phyloP scores from a whole-genome alignment of 2,329 filamentous ascomycete species.

The Cladosporium phlei region DNA sequence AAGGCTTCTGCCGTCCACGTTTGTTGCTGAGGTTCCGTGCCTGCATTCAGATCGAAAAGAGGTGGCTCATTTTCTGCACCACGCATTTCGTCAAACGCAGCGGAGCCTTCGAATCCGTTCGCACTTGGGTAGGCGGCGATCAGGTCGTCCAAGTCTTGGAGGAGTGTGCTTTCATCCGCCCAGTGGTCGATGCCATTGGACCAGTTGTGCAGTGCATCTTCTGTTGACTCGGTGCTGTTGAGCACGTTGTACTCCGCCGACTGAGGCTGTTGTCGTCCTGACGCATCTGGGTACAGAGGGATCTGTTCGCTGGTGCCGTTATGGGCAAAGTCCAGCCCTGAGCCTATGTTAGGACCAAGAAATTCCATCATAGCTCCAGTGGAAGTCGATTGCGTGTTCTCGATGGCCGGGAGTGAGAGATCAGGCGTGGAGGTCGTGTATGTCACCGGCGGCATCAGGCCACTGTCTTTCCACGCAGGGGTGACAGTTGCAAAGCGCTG shows the following conservation, averaged over 20 bases:
- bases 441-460: slow-evolving; percentile 25
- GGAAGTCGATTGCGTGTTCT: slow-evolving; percentile 13
- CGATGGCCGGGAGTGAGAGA: slow-evolving; percentile 15
- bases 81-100: neutral
- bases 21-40: neutral
- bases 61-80: neutral
- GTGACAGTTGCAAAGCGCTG: slow-evolving; percentile 27
- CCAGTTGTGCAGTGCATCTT: slow-evolving; percentile 6
- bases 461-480: slow-evolving; percentile 26
- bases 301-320: slow-evolving; percentile 21
- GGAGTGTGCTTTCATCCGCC: slow-evolving; percentile 15
- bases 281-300: neutral
- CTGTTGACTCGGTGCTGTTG: neutral
- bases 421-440: slow-evolving; percentile 14
- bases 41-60: neutral
- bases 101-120: neutral
- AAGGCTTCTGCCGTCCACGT: neutral
- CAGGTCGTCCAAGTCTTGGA: slow-evolving; percentile 21
- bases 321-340: slow-evolving; percentile 23
- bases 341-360: slow-evolving; percentile 21
- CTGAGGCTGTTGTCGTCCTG: neutral
- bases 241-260: neutral
- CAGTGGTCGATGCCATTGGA: slow-evolving; percentile 10
- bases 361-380: slow-evolving; percentile 32
- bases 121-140: slow-evolving; percentile 18